A percentile compares a stretch with the other conserved stretches of the same genome.
Evolutionary conservation across 2,329 filamentous ascomycete genomes (phyloP).

Genomic region (Aspergillus pseudonomiae): DNA sequence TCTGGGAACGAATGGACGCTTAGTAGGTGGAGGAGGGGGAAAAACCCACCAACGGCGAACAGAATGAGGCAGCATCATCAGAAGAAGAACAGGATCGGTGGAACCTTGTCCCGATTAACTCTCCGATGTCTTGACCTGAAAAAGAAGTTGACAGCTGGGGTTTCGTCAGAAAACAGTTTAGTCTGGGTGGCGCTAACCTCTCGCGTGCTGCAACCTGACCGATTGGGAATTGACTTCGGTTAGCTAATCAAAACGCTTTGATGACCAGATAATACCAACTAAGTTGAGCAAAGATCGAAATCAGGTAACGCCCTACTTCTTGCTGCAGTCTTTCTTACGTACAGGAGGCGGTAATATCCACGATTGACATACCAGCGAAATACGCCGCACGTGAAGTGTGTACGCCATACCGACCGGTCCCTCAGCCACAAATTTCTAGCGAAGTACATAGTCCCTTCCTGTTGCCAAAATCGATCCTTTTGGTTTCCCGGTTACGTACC

Average conservation of each 20-base stretch:
- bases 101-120: constrained; percentile 28
- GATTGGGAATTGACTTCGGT: constrained; percentile 16
- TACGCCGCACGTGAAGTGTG: not conserved
- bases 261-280: not conserved
- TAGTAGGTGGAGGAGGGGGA: not conserved
- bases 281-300: not conserved
- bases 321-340: not conserved
- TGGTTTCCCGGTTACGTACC: not conserved
- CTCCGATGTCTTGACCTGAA: constrained; percentile 34
- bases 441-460: not conserved
- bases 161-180: constrained; percentile 19
- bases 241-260: not conserved
- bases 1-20: not conserved
- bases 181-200: constrained; percentile 8
- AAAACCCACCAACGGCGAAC: not conserved
- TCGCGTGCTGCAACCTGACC: constrained; percentile 23
- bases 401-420: not conserved
- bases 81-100: constrained; percentile 17
- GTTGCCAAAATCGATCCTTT: not conserved
- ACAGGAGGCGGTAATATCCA: not conserved
- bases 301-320: not conserved
- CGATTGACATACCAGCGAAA: not conserved
- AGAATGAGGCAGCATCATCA: constrained; percentile 1
- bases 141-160: constrained; percentile 35
- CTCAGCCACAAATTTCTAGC: not conserved